A percentile compares a stretch with the other conserved stretches of the same genome.
Evolutionary conservation across 495 filamentous ascomycete species (phyloP).

Genomic region (Penicillium tannophilum): DNA sequence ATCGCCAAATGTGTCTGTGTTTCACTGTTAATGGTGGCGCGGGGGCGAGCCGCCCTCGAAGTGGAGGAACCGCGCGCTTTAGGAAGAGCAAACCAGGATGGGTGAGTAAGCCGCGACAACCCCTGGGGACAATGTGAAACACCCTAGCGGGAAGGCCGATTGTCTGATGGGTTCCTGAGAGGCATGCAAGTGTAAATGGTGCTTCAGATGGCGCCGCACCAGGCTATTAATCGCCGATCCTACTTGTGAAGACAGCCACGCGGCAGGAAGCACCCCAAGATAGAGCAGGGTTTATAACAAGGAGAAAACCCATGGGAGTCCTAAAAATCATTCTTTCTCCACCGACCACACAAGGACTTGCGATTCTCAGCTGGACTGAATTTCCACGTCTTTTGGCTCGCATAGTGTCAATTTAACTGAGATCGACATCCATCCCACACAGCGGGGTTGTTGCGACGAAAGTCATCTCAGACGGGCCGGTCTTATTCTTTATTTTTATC

Average conservation of each 20-base stretch:
- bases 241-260: constrained; percentile 9
- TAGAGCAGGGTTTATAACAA: constrained; percentile 8
- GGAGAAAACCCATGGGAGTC: neutral
- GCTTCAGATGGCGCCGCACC: constrained; percentile 12
- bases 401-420: neutral
- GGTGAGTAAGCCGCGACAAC: constrained; percentile 7
- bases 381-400: constrained; percentile 3
- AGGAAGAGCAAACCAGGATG: constrained; percentile 7
- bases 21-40: constrained; percentile 7
- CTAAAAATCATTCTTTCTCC: neutral
- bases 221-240: constrained; percentile 12
- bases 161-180: neutral
- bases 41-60: constrained; percentile 6
- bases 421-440: neutral
- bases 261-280: neutral
- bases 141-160: neutral
- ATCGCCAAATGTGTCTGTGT: neutral
- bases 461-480: neutral
- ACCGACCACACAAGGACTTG: constrained; percentile 4
- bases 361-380: constrained; percentile 9
- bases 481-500: neutral
- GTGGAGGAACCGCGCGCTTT: constrained; percentile 13
- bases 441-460: neutral
- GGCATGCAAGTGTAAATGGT: neutral
- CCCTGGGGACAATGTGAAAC: constrained; percentile 8